Conservation (phyloP, 2,329 filamentous ascomycete species). For the Aspergillus phoenicis region DNA sequence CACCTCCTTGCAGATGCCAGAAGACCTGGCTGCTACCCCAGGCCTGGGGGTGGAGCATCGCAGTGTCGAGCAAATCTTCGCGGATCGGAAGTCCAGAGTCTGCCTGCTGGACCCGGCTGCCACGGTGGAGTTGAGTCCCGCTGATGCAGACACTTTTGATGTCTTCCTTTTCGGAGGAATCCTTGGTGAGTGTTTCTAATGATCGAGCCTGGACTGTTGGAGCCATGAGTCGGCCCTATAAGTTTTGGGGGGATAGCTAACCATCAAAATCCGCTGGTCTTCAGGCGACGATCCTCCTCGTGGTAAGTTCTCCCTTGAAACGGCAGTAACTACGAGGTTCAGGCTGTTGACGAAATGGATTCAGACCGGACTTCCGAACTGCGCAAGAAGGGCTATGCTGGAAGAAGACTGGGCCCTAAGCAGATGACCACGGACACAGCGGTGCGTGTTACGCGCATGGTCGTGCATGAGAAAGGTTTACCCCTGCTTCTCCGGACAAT, state of each 20-base stretch:
- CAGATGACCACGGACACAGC: constrained; percentile 99
- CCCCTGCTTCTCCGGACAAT: background rate
- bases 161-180: constrained; percentile 96
- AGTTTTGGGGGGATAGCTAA: constrained; percentile 4
- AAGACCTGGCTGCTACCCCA: constrained; percentile 62
- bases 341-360: constrained; percentile 55
- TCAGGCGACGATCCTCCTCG: constrained; percentile 89
- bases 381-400: constrained; percentile 87
- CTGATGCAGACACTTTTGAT: constrained; percentile 81
- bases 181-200: constrained; percentile 62
- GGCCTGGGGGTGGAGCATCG: constrained; percentile 71
- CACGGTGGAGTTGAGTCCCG: constrained; percentile 75
- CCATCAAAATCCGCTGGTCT: constrained; percentile 1
- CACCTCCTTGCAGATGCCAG: constrained; percentile 60
- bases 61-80: constrained; percentile 82
- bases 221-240: background rate
- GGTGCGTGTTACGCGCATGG: constrained; percentile 86
- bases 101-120: constrained; percentile 90
- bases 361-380: constrained; percentile 95
- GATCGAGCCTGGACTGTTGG: background rate
- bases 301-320: constrained; percentile 58
- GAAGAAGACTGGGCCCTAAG: constrained; percentile 82
- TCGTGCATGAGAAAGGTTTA: constrained; percentile 78
- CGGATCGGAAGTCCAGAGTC: constrained; percentile 70
- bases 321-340: background rate